Evolutionary conservation across 768 basidiomycete genomes (phyloP), one percentile per base, ranked within the genome.

Genomic region (Daedaleopsis nitida): DNA sequence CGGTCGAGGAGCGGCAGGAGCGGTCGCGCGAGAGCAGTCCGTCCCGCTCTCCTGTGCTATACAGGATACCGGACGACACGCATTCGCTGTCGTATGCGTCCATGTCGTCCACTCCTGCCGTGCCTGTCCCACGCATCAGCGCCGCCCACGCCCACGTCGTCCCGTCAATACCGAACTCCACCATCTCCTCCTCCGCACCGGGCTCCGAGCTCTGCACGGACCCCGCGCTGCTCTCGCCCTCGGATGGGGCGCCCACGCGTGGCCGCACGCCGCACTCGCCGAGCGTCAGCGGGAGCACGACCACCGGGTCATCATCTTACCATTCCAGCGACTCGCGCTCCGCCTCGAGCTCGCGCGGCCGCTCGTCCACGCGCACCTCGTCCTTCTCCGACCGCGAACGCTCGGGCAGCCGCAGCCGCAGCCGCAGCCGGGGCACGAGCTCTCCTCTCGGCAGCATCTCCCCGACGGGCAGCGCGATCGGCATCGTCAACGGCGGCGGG

Each of bases 361-460:
- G 86, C 21, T 85, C 85, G 44, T 75, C 75, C 52, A 79, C 84
- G 19, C 80, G 85, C 42, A 81, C 80, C 7, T 77, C 84, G 16
- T 83, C 85, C 1, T 84, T 83, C 32, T 78, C 82, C 27, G 74
- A 80, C 47, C 83, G 82, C 53, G 85, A 85, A 39, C 70, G 70
- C 27, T 79, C 80, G 21, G 73, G 73, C 35, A 53, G 52, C 52
- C 5, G 37, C 21, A 77, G 76, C 44, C 73, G 70, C 50, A 70
- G 72, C 37, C n/a, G 62, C 43, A 78, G 80, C 52, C 60, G 68
- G 12, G 65, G 74, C 8, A 68, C 70, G 38, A 69, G 62, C 58
- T 76, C 75, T 43, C 75, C 75, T 10, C 58, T 76, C 27, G 75
- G 74, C 48, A 73, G 72, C 62, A 70, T 75, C 8, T 75, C 74